These are phyloP conservation scores for Tricholoma sp. DNA, from an alignment of 768 basidiomycete genomes.

Conservation along the genomic window DNA sequence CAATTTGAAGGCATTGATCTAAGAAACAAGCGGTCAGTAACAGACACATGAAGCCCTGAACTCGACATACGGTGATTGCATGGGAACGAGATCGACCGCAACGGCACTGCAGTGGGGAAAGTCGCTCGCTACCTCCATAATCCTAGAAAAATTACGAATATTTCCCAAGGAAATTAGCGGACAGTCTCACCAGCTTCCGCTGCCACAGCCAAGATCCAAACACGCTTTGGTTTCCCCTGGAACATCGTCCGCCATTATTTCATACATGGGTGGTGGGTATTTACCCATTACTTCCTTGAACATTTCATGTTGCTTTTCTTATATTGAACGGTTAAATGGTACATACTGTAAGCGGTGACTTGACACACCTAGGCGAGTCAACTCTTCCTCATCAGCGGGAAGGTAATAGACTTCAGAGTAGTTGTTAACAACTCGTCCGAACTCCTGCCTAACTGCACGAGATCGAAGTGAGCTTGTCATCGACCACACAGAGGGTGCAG, in stretches of 20 bases:
- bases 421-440: slow-evolving; percentile 67
- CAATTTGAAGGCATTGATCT: slow-evolving; percentile 68
- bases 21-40: slow-evolving; percentile 10
- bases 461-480: slow-evolving; percentile 59
- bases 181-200: slow-evolving; percentile 61
- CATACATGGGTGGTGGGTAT: slow-evolving; percentile 53
- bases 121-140: slow-evolving; percentile 67
- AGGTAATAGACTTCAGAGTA: slow-evolving; percentile 76
- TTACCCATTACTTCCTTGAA: slow-evolving; percentile 63
- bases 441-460: slow-evolving; percentile 57
- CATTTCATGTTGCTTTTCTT: slow-evolving; percentile 67
- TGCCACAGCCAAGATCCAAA: slow-evolving; percentile 78
- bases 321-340: slow-evolving; percentile 7
- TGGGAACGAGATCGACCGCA: slow-evolving; percentile 76
- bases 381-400: slow-evolving; percentile 76
- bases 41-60: slow-evolving; percentile 9
- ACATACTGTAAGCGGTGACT: neutral
- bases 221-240: slow-evolving; percentile 56
- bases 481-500: slow-evolving; percentile 64
- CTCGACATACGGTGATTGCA: slow-evolving; percentile 60
- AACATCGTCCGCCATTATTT: slow-evolving; percentile 56
- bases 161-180: slow-evolving; percentile 2
- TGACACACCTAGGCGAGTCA: slow-evolving; percentile 58
- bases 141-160: slow-evolving; percentile 39
- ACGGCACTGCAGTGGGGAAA: slow-evolving; percentile 66